Conservation (phyloP, 179 eudicot species). For the Actinidia chinensis region DNA sequence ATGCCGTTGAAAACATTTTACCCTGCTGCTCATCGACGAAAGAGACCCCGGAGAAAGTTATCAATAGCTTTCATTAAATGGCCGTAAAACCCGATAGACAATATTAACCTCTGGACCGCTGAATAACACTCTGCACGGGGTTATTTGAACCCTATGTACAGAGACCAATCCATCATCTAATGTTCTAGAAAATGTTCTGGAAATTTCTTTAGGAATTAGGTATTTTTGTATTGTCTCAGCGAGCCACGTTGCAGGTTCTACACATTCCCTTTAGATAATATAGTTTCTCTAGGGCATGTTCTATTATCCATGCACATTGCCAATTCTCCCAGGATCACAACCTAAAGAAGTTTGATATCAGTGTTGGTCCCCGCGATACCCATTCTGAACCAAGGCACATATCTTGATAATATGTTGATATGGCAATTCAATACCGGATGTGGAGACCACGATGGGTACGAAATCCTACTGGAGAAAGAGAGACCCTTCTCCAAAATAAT, state of each 20-base stretch:
- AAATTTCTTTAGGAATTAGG: conserved; percentile 34
- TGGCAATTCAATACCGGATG: conserved; percentile 53
- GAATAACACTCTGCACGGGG: conserved; percentile 77
- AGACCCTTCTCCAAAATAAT: conserved; percentile 40
- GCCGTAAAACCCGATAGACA: conserved; percentile 76
- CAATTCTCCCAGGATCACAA: conserved; percentile 53
- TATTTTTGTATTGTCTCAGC: conserved; percentile 47
- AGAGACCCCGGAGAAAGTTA: conserved; percentile 80
- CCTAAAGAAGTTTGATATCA: conserved; percentile 50
- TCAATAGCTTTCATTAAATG: conserved; percentile 51
- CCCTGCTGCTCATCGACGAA: conserved; percentile 83
- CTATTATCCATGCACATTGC: conserved; percentile 48
- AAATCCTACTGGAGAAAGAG: conserved; percentile 50
- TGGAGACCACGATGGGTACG: conserved; percentile 69
- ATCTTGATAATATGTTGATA: conserved; percentile 63
- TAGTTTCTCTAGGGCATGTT: conserved; percentile 64
- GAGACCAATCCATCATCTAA: conserved; percentile 76
- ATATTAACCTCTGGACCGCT: conserved; percentile 87
- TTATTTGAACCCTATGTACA: conserved; percentile 72
- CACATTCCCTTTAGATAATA: conserved; percentile 63
- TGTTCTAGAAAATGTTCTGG: conserved; percentile 45
- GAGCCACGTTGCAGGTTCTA: conserved; percentile 73
- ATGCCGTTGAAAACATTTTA: conserved; percentile 63
- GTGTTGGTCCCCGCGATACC: conserved; percentile 69
- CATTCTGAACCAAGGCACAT: conserved; percentile 67